Base-by-base conservation (phyloP, 176 grass and related monocot genomes). In the Triticum monococcum region DNA sequence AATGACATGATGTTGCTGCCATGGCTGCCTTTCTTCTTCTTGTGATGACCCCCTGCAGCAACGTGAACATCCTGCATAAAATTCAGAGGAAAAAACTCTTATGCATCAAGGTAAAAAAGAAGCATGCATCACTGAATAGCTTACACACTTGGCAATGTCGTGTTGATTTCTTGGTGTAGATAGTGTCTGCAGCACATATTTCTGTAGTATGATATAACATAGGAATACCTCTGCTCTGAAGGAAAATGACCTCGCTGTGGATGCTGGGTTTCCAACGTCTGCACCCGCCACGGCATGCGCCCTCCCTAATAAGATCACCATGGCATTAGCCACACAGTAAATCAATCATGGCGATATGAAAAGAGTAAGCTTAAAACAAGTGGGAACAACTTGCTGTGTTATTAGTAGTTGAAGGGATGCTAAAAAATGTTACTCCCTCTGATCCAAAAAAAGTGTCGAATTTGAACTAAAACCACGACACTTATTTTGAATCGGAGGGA, bases 1-100 rank as follows among this genome's bases (percentile, higher is more conserved):
- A 94, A 94, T 82, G 94, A 89, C 85, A 93, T 40, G 36, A 94
- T 88, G 56, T 94, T 94, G 20, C 78, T 92, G 50, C 79, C 79
- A 63, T 88, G 91, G 45, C 32, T 85, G 22, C 59, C 43, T 77
- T 88, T 88, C 90, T 96, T 96, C 90, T 97, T 96, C 54, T 81
- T 96, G 8, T 85, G 25, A 38, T 82, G 89, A 8, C 69, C 79
- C 4, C 79, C 75, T 76, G 84, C 69, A 35, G 81, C 10, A 57
- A 68, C 16, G 59, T 79, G 85, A 64, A 75, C 57, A 62, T 86
- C 91, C 94, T 97, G 83, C 75, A 79, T 50, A 28, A 37, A 60
- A 38, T 24, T 46, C 35, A 68, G 60, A 61, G 4, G 62, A 74
- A 20, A 20, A 66, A 24, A 40, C 54, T 89, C 50, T 81, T 62